Evolutionary conservation across 306 rosid species (phyloP), one percentile per base, ranked within the genome.

Genomic region (Vigna mungo): DNA sequence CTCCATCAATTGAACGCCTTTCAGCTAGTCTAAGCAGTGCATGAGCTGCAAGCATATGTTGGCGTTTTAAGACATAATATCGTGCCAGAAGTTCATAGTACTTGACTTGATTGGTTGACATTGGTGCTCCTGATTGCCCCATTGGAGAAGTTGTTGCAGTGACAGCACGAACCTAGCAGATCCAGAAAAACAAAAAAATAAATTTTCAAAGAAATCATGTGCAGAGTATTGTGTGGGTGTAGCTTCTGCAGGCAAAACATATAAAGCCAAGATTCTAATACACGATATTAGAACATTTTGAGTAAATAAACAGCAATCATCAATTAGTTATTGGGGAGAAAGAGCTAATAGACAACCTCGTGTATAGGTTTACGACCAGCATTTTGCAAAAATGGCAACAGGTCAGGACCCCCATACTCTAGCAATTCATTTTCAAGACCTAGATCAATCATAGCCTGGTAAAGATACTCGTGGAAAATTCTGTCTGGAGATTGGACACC

Each of bases 341-440:
- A 71, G 77, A 74, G 60, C 60, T 48, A 68, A 76, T 11, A 48
- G 3, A 37, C 75, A 82, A 94, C 98, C 96, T 94, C 95, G 43
- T 92, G 93, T 53, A 84, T 84, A 64, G 94, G 86, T 80, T 81
- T 89, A 72, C 87, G 87, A 41, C 96, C 97, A 71, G 97, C 96
- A 84, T 81, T 89, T 85, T 95, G 94, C 74, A 95, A 84, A 80
- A 95, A 95, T 21, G 97, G 87, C 66, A 92, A 89, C 88, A 95
- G 86, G 86, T 95, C 98, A 64, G 97, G 95, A 73, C 99, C 99
- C 67, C 99, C 99, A 64, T 87, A 91, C 82, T 95, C 99, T 72
- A 95, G 78, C 84, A 95, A 87, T 81, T 89, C 97, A 84, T 88
- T 85, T 80, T 95, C 99, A 78, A 95, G 97, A 68, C 97, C 99